Base-by-base conservation (phyloP, 75 land plant genomes). In the Pinus taeda region DNA sequence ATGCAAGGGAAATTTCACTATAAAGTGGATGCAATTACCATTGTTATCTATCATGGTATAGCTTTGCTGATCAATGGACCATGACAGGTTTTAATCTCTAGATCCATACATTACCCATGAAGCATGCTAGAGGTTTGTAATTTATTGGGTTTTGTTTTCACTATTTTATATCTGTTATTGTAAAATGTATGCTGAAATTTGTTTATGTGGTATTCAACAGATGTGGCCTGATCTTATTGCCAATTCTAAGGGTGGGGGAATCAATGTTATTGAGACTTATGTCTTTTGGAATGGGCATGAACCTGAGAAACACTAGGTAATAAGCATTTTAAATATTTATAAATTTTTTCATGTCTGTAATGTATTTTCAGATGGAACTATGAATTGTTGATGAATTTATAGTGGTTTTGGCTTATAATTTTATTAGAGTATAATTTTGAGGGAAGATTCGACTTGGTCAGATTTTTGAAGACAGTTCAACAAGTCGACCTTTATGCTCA, bases 401-500 rank as follows among this genome's bases (percentile, higher is more conserved):
- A 11, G 55, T 49, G 55, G 55, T 2, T 9, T 49, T 49, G 55
- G 55, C 11, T 9, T 49, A 49, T 49, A 24, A 67, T 56, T 82
- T 49, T 45, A 6, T 82, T 82, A 59, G 74, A 94, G 98, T 95
- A 90, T 76, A 76, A 95, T 83, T 95, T 95, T 80, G 85, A 84
- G 21, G 98, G 89, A 39, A 85, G 90, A 67, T 87, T 90, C 67
- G 93, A 95, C 79, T 71, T 95, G 76, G 91, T 89, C 12, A 78
- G 83, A 53, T 95, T 95, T 79, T 73, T 93, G 22, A 89, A 93
- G 84, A 84, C 88, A 30, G 88, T 89, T 66, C 83, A 90, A 77
- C 76, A 81, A 82, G 90, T 89, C 33, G 95, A 95, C 57, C 87
- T 95, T 3, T 91, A 84, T 80, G 91, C 84, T 78, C 83, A 90